These are phyloP conservation scores for Flaveria trinervia DNA, from an alignment of 129 eudicot genomes.

Conservation along the genomic window DNA sequence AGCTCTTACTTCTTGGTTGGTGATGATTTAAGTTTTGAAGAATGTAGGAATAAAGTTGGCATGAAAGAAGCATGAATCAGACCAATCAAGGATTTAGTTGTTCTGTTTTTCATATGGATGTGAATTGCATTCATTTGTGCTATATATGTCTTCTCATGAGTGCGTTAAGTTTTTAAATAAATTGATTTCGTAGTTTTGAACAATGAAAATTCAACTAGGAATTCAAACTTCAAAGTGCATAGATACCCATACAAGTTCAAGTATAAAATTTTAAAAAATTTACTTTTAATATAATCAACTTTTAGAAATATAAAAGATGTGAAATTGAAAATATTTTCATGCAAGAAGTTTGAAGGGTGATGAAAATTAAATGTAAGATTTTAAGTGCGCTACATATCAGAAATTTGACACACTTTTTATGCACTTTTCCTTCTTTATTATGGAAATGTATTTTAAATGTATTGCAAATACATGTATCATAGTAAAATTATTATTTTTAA, in stretches of 20 bases:
- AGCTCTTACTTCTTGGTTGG: conserved; percentile 96
- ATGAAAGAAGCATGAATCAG: conserved; percentile 9
- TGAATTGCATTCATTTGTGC: conserved; percentile 3
- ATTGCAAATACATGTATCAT: too few species aligned
- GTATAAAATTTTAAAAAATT: neutral
- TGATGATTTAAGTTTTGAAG: conserved; percentile 8
- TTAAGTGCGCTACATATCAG: too few species aligned
- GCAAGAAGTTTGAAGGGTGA: too few species aligned
- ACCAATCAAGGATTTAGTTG: neutral
- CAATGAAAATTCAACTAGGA: neutral
- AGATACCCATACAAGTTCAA: too few species aligned
- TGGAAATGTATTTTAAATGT: too few species aligned
- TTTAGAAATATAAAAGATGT: too few species aligned
- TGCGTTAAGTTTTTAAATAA: neutral
- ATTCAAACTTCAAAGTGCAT: too few species aligned
- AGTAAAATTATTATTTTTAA: too few species aligned
- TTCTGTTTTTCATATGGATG: neutral
- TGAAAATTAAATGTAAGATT: too few species aligned
- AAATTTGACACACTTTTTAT: too few species aligned
- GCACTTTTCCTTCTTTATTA: too few species aligned
- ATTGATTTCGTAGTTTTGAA: neutral
- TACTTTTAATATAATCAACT: neutral
- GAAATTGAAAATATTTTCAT: too few species aligned
- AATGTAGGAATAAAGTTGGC: conserved; percentile 11
- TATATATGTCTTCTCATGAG: conserved; percentile 7